Evolutionary conservation across 805 yeast genomes (phyloP).

Genomic region (Saturnispora mendoncae): DNA sequence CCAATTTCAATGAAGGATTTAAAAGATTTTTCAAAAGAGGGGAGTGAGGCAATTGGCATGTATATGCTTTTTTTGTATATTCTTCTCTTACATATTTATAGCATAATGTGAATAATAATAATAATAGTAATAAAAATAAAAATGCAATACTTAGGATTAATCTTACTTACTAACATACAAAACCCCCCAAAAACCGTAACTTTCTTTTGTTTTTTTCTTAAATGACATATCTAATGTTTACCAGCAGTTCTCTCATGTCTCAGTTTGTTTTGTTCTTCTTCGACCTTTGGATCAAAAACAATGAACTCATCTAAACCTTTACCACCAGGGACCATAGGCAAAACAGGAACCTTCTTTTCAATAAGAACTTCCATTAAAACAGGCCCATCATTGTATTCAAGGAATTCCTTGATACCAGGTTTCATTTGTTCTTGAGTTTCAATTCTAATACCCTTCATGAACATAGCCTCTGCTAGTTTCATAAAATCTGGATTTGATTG

Average conservation of each 20-base stretch:
- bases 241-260: constrained; percentile 71
- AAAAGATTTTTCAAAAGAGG: constrained; percentile 46
- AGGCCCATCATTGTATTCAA: constrained; percentile 69
- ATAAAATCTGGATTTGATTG: constrained; percentile 91
- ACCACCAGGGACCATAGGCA: constrained; percentile 98
- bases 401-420: constrained; percentile 53
- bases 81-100: not conserved
- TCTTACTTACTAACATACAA: no score
- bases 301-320: constrained; percentile 91
- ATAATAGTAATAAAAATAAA: not conserved
- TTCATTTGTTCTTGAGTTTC: constrained; percentile 57
- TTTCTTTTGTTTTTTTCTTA: no score
- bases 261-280: constrained; percentile 56
- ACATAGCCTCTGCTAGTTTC: constrained; percentile 92
- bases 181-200: no score
- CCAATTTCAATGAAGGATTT: constrained; percentile 60
- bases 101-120: no score
- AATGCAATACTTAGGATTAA: no score
- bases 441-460: constrained; percentile 72
- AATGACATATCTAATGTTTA: constrained; percentile 36
- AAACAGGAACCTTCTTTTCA: constrained; percentile 89
- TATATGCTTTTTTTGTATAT: not conserved
- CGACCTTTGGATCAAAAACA: constrained; percentile 74
- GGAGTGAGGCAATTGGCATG: no score
- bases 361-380: constrained; percentile 83